Evolutionary conservation across 805 yeast species (phyloP).

Genomic region (Sugiyamaella valdiviana): DNA sequence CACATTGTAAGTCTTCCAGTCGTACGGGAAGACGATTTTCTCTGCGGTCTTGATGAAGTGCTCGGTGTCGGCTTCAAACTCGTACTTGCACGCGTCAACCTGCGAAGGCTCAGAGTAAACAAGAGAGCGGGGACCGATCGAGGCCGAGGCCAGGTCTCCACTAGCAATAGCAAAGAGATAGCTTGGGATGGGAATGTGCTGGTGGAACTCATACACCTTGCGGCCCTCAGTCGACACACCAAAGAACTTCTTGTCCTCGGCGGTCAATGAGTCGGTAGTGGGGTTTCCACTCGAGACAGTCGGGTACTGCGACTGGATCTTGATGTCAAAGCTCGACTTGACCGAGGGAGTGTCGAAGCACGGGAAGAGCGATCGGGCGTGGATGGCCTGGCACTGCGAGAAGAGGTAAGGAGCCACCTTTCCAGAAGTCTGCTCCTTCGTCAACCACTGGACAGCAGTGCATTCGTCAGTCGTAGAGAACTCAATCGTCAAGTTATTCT

Average conservation of each 20-base stretch:
- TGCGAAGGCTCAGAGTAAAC: slow-evolving; percentile 73
- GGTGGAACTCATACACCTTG: slow-evolving; percentile 48
- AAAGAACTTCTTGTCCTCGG: slow-evolving; percentile 11
- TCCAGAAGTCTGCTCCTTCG: slow-evolving; percentile 68
- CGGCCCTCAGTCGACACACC: slow-evolving; percentile 4
- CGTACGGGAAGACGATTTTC: slow-evolving; percentile 65
- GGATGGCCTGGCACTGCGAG: slow-evolving; percentile 89
- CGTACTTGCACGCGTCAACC: slow-evolving; percentile 64
- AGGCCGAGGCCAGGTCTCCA: slow-evolving; percentile 62
- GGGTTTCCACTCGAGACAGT: slow-evolving; percentile 64
- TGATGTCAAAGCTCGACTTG: slow-evolving; percentile 57
- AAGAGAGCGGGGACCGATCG: slow-evolving; percentile 80
- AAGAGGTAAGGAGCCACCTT: slow-evolving; percentile 64
- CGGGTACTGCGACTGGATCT: slow-evolving; percentile 58
- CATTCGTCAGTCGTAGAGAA: slow-evolving; percentile 68
- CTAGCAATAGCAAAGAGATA: slow-evolving; percentile 80
- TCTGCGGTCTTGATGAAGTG: slow-evolving; percentile 75
- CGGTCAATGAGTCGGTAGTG: slow-evolving; percentile 25
- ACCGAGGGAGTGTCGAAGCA: slow-evolving; percentile 87
- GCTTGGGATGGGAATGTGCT: slow-evolving; percentile 78
- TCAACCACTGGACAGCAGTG: slow-evolving; percentile 82
- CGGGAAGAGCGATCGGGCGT: slow-evolving; percentile 81
- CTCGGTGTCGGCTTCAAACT: slow-evolving; percentile 72
- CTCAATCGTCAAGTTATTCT: slow-evolving; percentile 31
- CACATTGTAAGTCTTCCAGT: slow-evolving; percentile 79